phyloP scores from a whole-genome alignment of 2,329 filamentous ascomycete species.

The Phialocephala sp. region DNA sequence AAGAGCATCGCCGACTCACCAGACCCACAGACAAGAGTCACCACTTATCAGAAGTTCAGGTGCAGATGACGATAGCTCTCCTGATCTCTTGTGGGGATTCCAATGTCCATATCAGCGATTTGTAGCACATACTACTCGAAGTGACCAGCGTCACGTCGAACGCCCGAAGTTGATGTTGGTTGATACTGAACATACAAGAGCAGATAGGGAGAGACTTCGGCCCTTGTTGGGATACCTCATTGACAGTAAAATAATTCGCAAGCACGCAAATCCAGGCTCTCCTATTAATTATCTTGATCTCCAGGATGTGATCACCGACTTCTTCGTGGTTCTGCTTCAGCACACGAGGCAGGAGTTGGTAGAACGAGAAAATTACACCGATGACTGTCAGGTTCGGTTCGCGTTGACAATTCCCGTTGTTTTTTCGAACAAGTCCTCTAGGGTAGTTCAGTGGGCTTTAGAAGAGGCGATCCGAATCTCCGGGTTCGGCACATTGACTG shows the following conservation, averaged over 20 bases:
- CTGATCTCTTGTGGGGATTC: conserved; percentile 29
- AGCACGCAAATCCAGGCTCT: conserved; percentile 16
- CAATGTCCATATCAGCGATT: conserved; percentile 18
- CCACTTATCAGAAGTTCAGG: background rate
- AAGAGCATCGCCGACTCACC: background rate
- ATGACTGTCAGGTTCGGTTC: conserved; percentile 17
- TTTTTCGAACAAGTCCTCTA: conserved; percentile 21
- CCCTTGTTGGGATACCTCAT: conserved; percentile 17
- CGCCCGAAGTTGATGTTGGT: conserved; percentile 31
- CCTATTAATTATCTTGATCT: conserved; percentile 21
- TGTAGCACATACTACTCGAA: conserved; percentile 11
- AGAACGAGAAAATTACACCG: conserved; percentile 5
- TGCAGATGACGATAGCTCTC: conserved; percentile 6
- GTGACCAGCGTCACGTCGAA: conserved; percentile 17
- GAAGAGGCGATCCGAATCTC: conserved; percentile 19
- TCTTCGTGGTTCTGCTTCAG: conserved; percentile 22
- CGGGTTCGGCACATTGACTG: conserved; percentile 9
- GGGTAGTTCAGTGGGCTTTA: conserved; percentile 23
- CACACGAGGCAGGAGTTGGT: conserved; percentile 30
- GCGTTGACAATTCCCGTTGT: conserved; percentile 27
- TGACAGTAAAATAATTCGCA: conserved; percentile 22
- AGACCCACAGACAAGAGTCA: background rate
- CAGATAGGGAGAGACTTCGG: conserved; percentile 23
- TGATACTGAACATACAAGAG: conserved; percentile 17
- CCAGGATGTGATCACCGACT: conserved; percentile 31